These are phyloP conservation scores for Sclerotinia borealis DNA, from an alignment of 2,329 filamentous ascomycete genomes.

Conservation along the genomic window DNA sequence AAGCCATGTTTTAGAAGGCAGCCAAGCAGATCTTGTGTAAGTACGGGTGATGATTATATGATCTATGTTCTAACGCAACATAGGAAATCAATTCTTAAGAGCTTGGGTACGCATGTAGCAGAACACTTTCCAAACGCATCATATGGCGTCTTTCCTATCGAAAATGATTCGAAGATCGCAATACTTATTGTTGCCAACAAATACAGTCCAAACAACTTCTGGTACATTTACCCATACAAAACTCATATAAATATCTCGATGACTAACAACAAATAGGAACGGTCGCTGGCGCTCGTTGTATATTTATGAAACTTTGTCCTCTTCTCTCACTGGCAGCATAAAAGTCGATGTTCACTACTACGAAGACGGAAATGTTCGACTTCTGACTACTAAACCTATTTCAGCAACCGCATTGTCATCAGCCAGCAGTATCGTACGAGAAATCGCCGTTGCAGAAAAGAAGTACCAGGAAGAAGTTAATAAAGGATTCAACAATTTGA, in stretches of 20 bases:
- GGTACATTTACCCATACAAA: conserved; percentile 45
- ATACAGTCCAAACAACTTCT: conserved; percentile 97
- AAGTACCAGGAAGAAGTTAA: conserved; percentile 97
- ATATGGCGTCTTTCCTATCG: conserved; percentile 75
- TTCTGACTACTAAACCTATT: conserved; percentile 80
- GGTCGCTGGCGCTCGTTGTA: conserved; percentile 93
- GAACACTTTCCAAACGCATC: conserved; percentile 85
- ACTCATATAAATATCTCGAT: neutral
- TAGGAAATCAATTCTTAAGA: conserved; percentile 80
- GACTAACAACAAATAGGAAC: conserved; percentile 54
- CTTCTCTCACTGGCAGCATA: conserved; percentile 68
- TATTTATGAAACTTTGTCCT: conserved; percentile 64
- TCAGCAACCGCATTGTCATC: conserved; percentile 52
- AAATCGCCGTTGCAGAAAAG: conserved; percentile 75
- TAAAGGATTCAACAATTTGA: conserved; percentile 77
- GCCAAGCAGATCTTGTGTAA: conserved; percentile 75
- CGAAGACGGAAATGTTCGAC: conserved; percentile 94
- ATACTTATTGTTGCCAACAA: conserved; percentile 89
- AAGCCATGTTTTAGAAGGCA: conserved; percentile 70
- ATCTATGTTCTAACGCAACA: conserved; percentile 1
- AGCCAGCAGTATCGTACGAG: conserved; percentile 57
- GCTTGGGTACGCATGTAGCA: conserved; percentile 65
- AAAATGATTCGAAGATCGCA: conserved; percentile 69
- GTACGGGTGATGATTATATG: conserved; percentile 27
- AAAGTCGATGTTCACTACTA: conserved; percentile 99